phyloP scores from a whole-genome alignment of 768 basidiomycete species.

The Boletus vinaceobasis region DNA sequence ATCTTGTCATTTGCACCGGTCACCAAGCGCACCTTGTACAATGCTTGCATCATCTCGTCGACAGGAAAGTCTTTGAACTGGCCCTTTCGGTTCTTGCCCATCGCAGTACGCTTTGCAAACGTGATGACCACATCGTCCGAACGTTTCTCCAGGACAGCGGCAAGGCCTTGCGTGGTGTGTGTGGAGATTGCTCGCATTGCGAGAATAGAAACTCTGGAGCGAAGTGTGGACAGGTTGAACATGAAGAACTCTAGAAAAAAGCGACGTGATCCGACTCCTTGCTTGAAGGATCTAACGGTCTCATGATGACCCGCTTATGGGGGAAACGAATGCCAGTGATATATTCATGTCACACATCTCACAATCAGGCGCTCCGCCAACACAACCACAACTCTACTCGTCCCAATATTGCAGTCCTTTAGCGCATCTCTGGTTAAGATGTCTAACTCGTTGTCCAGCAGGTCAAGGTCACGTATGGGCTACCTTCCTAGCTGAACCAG shows the following conservation, averaged over 20 bases:
- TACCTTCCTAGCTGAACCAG: background rate
- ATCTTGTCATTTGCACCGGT: background rate
- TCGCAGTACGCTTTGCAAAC: constrained; percentile 86
- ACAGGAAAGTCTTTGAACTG: constrained; percentile 86
- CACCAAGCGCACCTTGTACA: constrained; percentile 62
- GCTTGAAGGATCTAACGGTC: background rate
- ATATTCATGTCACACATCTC: constrained; percentile 1
- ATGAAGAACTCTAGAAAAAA: constrained; percentile 12
- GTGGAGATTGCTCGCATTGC: constrained; percentile 35
- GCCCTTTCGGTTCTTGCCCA: constrained; percentile 86
- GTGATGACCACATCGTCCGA: constrained; percentile 88
- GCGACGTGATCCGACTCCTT: constrained; percentile 2
- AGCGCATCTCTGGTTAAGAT: background rate
- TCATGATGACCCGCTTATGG: constrained; percentile 1
- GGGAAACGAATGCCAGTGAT: background rate
- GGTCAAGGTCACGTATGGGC: background rate
- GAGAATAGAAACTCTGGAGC: constrained; percentile 6
- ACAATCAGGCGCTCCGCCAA: background rate
- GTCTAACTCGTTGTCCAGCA: background rate
- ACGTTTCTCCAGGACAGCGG: constrained; percentile 61
- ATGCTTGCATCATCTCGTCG: constrained; percentile 79
- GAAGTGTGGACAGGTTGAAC: constrained; percentile 12
- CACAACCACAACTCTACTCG: background rate
- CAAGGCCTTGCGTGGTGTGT: constrained; percentile 37
- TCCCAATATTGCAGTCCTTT: background rate